These are phyloP conservation scores for Lactifluus subvellereus DNA, from an alignment of 768 basidiomycete species.

Conservation along the genomic window DNA sequence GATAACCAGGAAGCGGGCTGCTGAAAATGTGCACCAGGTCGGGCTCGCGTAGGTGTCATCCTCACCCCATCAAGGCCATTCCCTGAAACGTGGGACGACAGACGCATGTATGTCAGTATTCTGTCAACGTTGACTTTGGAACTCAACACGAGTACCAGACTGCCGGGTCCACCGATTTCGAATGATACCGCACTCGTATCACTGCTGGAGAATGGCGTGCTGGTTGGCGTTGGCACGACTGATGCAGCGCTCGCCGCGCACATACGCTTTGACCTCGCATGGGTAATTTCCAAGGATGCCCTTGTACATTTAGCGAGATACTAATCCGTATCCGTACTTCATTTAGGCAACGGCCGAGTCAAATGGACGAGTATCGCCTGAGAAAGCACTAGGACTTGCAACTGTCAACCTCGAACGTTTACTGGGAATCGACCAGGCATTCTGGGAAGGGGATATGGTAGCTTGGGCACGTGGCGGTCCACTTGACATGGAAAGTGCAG, in stretches of 20 bases:
- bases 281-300: constrained; percentile 30
- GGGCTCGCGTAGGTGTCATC: constrained; percentile 70
- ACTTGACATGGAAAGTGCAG: constrained; percentile 34
- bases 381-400: constrained; percentile 35
- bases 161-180: constrained; percentile 62
- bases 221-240: constrained; percentile 50
- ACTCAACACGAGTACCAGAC: constrained; percentile 33
- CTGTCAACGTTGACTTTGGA: not conserved
- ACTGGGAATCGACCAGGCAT: constrained; percentile 31
- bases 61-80: constrained; percentile 56
- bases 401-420: constrained; percentile 41
- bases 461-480: constrained; percentile 33
- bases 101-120: constrained; percentile 46
- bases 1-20: not conserved
- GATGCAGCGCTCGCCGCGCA: constrained; percentile 33
- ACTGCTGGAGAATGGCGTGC: constrained; percentile 55
- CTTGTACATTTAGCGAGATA: not conserved
- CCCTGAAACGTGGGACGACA: constrained; percentile 58
- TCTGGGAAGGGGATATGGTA: constrained; percentile 29
- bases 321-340: not conserved
- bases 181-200: constrained; percentile 47
- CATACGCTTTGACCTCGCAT: constrained; percentile 36
- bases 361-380: constrained; percentile 34
- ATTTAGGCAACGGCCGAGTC: constrained; percentile 37
- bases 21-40: constrained; percentile 32